A percentile compares a stretch with the other conserved stretches of the same genome.
Conservation (phyloP, 2,329 filamentous ascomycete species). For the Clonostachys rosea region DNA sequence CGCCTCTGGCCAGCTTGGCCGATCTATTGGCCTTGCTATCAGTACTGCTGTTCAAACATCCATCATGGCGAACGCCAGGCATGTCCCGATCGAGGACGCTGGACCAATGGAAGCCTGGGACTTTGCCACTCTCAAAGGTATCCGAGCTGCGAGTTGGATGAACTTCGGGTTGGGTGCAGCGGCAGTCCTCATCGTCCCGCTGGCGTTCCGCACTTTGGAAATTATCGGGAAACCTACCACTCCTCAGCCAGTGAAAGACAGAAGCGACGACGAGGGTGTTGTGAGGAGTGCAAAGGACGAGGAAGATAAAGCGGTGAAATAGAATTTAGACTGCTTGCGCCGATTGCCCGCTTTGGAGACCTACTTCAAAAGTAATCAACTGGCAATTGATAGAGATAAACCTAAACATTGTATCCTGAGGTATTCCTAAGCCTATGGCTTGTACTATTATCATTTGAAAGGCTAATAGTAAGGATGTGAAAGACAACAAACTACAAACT, state of each 20-base stretch:
- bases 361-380: no score
- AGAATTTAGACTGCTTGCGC: no score
- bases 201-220: conserved; percentile 46
- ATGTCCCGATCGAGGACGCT: conserved; percentile 33
- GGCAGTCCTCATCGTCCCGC: conserved; percentile 35
- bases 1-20: conserved; percentile 59
- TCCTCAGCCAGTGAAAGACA: neutral
- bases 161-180: conserved; percentile 41
- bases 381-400: no score
- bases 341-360: no score
- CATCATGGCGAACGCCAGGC: conserved; percentile 46
- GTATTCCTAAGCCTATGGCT: no score
- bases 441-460: no score
- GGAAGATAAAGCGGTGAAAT: neutral
- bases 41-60: conserved; percentile 61
- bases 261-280: no score
- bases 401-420: no score
- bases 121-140: conserved; percentile 35
- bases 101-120: conserved; percentile 39
- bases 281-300: no score
- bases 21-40: conserved; percentile 61
- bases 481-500: no score
- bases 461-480: no score
- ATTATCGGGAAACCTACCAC: conserved; percentile 38
- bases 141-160: conserved; percentile 47